A percentile compares a stretch with the other conserved stretches of the same genome.
Conservation (phyloP, 2,329 filamentous ascomycete species). For the Hypocreales sp. region DNA sequence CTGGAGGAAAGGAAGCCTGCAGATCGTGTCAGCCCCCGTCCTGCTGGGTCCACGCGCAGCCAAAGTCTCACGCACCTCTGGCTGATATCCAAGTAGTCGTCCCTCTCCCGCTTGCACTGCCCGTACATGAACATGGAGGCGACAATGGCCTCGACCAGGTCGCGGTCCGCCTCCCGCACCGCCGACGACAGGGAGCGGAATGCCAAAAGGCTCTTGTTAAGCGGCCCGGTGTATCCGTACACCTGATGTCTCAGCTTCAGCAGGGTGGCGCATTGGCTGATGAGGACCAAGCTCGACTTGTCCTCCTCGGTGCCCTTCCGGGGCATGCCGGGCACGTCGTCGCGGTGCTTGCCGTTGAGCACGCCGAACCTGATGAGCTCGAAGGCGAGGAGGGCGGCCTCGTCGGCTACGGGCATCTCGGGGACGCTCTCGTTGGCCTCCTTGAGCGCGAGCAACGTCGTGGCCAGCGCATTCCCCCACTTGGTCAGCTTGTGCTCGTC, state of each 20-base stretch:
- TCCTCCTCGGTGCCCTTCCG: conserved; percentile 51
- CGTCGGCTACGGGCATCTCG: conserved; percentile 42
- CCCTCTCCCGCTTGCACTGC: conserved; percentile 56
- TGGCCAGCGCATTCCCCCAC: conserved; percentile 70
- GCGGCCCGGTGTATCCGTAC: conserved; percentile 85
- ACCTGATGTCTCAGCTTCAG: conserved; percentile 67
- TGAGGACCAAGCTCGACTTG: conserved; percentile 60
- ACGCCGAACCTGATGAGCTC: conserved; percentile 71
- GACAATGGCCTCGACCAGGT: conserved; percentile 70
- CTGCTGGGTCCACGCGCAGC: too few species aligned
- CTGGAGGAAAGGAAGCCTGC: conserved; percentile 48
- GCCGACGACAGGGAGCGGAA: conserved; percentile 74
- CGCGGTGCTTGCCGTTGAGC: conserved; percentile 53
- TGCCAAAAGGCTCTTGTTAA: conserved; percentile 76
- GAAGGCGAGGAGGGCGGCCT: conserved; percentile 67
- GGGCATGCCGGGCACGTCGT: conserved; percentile 38
- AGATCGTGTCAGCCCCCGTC: conserved; percentile 4
- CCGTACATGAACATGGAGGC: conserved; percentile 68
- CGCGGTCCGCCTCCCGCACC: conserved; percentile 64
- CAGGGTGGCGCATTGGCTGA: conserved; percentile 75
- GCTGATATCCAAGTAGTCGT: conserved; percentile 53
- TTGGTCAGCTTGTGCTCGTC: conserved; percentile 62
- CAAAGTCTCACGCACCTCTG: too few species aligned
- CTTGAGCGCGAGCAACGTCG: conserved; percentile 48
- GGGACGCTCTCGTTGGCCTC: conserved; percentile 30